Base-by-base conservation (phyloP, 164 flowering plant species). In the Platanus orientalis region DNA sequence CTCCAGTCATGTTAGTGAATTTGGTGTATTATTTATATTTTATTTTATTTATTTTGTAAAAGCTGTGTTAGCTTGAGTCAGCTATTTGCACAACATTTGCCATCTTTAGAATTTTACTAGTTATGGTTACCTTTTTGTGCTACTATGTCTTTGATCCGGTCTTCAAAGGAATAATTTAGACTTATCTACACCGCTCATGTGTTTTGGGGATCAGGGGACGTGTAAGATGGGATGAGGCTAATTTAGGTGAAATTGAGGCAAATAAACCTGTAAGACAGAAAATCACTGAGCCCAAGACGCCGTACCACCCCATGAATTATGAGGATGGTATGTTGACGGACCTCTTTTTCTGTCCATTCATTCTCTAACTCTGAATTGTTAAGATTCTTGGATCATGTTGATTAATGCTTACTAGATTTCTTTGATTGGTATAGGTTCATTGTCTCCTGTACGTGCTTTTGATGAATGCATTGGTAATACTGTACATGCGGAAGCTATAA, bases 201-300 rank as follows among this genome's bases (percentile, higher is more conserved):
- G 68, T 42, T 24, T 68, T 61, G 16, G 61, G 70, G 61, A 58
- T 62, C 70, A 83, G 91, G 78, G 80, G 88, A 23, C 83, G 83
- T 56, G 97, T 95, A 32, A 79, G 66, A 65, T 95, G 99, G 99
- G 75, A 95, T 88, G 99, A 95, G 68, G 84, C 80, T 52, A 95
- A 92, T 76, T 64, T 95, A 67, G 86, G 73, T 40, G 90, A 92
- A 71, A 95, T 95, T 63, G 99, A 95, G 78, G 80, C 89, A 55
- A 91, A 81, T 63, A 95, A 95, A 71, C 99, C 99, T 60, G 90
- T 85, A 40, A 89, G 99, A 80, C 97, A 95, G 84, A 95, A 95
- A 78, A 95, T 95, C 26, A 88, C 96, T 58, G 99, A 95, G 75
- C 99, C 99, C 34, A 95, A 95, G 90, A 95, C 99, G 12, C 99